A percentile compares a stretch with the other conserved stretches of the same genome.
These are phyloP conservation scores for Mollisiaceae sp. DNA, from an alignment of 2,329 filamentous ascomycete species.

Conservation along the genomic window DNA sequence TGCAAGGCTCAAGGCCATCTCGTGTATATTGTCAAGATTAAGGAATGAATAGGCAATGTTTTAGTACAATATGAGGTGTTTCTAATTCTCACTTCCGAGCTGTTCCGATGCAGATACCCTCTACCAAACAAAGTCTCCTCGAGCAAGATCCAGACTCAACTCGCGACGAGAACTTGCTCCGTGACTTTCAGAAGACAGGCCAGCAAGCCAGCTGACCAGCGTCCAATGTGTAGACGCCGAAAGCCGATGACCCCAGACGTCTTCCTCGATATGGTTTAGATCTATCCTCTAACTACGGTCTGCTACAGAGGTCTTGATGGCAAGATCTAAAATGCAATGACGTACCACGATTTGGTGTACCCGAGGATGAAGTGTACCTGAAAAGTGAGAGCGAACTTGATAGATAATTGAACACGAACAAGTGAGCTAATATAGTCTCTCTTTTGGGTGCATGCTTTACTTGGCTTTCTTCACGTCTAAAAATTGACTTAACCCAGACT, in stretches of 20 bases:
- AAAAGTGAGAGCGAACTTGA: not conserved
- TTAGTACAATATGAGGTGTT: not conserved
- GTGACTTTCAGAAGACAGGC: not conserved
- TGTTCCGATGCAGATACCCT: not conserved
- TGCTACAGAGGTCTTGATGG: not conserved
- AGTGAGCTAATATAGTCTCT: not conserved
- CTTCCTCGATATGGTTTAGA: not conserved
- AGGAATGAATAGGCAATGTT: slow-evolving; percentile 21
- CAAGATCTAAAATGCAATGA: slow-evolving; percentile 2
- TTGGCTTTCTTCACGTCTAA: too few relatives aligned
- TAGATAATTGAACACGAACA: not conserved
- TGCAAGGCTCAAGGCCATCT: not conserved
- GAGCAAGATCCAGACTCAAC: not conserved
- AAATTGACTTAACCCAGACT: not conserved
- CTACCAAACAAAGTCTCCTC: not conserved
- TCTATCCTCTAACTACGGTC: not conserved
- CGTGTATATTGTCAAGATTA: slow-evolving; percentile 20
- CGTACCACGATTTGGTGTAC: not conserved
- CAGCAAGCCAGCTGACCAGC: not conserved
- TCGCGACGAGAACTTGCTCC: not conserved
- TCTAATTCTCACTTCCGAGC: not conserved
- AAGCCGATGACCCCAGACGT: not conserved
- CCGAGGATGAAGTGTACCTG: not conserved
- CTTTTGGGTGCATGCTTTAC: too few relatives aligned
- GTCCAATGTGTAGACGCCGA: not conserved